Conservation (phyloP, 2,329 filamentous ascomycete species). For the Botryotinia globosa region DNA sequence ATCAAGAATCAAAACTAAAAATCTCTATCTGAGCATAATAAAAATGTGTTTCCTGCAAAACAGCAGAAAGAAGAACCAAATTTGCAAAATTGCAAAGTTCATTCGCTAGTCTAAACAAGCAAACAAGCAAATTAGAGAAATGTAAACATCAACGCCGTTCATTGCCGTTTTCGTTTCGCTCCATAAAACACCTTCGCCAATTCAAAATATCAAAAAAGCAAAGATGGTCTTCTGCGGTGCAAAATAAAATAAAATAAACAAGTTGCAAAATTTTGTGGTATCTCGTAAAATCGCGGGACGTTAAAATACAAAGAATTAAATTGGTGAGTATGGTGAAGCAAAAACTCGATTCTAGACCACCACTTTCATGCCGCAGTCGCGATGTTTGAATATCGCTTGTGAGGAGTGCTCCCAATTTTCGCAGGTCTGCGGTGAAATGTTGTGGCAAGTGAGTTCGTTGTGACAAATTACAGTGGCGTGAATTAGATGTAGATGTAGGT, state of each 20-base stretch:
- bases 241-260: slow-evolving; percentile 11
- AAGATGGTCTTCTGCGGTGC: background rate
- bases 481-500: slow-evolving; percentile 3
- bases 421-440: background rate
- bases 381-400: background rate
- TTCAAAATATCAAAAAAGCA: slow-evolving; percentile 16
- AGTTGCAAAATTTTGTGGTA: slow-evolving; percentile 26
- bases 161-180: slow-evolving; percentile 8
- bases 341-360: background rate
- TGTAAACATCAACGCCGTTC: background rate
- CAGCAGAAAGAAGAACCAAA: background rate
- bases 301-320: slow-evolving; percentile 23
- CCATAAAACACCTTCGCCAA: slow-evolving; percentile 16
- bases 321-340: background rate
- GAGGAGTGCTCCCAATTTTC: background rate
- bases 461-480: slow-evolving; percentile 14
- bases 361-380: background rate
- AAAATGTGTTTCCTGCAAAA: background rate
- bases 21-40: slow-evolving; percentile 10
- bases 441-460: background rate
- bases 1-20: slow-evolving; percentile 11
- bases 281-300: slow-evolving; percentile 28
- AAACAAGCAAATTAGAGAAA: slow-evolving; percentile 12
- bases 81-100: background rate
- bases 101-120: slow-evolving; percentile 8